These are phyloP conservation scores for Viola odorata DNA, from an alignment of 345 rosid genomes.

Conservation along the genomic window DNA sequence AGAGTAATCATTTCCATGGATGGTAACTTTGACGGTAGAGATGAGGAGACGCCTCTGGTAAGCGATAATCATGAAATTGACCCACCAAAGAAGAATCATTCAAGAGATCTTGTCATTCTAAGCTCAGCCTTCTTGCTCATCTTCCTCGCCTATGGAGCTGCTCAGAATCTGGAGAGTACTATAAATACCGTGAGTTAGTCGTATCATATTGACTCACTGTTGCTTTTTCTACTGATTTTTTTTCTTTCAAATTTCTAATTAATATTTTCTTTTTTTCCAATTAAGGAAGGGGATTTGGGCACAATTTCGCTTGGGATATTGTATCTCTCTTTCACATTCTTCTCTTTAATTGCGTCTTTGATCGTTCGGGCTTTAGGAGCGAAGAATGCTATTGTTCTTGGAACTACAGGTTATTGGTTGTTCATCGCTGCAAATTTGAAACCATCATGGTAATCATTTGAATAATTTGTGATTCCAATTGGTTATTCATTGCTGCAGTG, in stretches of 20 bases:
- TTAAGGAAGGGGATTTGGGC: constrained; percentile 66
- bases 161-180: constrained; percentile 88
- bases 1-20: constrained; percentile 31
- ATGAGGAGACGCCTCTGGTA: constrained; percentile 61
- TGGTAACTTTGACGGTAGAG: constrained; percentile 22
- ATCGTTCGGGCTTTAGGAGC: constrained; percentile 77
- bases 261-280: not conserved
- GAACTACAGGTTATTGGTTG: constrained; percentile 88
- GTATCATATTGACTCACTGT: not conserved
- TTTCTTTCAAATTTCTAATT: not conserved
- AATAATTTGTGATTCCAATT: not conserved
- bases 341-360: constrained; percentile 74
- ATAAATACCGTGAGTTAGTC: constrained; percentile 55
- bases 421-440: constrained; percentile 81
- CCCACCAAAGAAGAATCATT: constrained; percentile 28
- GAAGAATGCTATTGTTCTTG: constrained; percentile 75
- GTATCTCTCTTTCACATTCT: constrained; percentile 75
- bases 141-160: constrained; percentile 88
- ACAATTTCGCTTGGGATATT: constrained; percentile 82
- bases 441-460: constrained; percentile 59
- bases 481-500: not conserved
- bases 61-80: constrained; percentile 24
- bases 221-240: not conserved
- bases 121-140: constrained; percentile 71
- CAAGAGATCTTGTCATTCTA: constrained; percentile 69